Conservation (phyloP, 2,329 filamentous ascomycete species). For the Teratosphaeria epicoccoides region DNA sequence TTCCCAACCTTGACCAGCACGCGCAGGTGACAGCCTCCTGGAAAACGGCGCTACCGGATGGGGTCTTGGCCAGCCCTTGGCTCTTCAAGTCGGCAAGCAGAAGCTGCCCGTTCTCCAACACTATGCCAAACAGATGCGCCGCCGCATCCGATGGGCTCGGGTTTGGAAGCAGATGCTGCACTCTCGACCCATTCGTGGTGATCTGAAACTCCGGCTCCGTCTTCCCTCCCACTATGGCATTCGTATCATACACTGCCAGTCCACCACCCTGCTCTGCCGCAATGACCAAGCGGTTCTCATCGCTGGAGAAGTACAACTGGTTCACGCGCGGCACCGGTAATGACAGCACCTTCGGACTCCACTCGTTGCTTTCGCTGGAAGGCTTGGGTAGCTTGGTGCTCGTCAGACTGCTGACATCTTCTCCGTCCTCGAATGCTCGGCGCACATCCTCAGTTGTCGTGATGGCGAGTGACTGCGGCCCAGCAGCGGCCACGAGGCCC, state of each 20-base stretch:
- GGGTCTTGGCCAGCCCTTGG: slow-evolving; percentile 45
- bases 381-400: not conserved
- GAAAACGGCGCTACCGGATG: slow-evolving; percentile 52
- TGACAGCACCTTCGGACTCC: slow-evolving; percentile 56
- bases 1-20: slow-evolving; percentile 87
- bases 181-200: slow-evolving; percentile 59
- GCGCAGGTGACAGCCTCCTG: slow-evolving; percentile 70
- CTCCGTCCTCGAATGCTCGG: slow-evolving; percentile 51
- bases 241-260: slow-evolving; percentile 70
- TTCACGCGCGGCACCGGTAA: slow-evolving; percentile 59
- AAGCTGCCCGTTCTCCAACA: slow-evolving; percentile 71
- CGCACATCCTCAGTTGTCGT: slow-evolving; percentile 68
- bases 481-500: slow-evolving; percentile 77
- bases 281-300: slow-evolving; percentile 73
- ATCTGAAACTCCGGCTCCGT: slow-evolving; percentile 64
- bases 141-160: slow-evolving; percentile 53
- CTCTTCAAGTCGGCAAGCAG: slow-evolving; percentile 72
- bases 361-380: slow-evolving; percentile 51
- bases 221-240: slow-evolving; percentile 54
- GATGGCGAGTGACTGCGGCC: slow-evolving; percentile 67
- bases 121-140: slow-evolving; percentile 66
- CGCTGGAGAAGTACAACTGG: slow-evolving; percentile 82
- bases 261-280: slow-evolving; percentile 73
- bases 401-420: not conserved
- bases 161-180: slow-evolving; percentile 71